Base-by-base conservation (phyloP, 768 basidiomycete genomes). In the Tulasnella sp. region DNA sequence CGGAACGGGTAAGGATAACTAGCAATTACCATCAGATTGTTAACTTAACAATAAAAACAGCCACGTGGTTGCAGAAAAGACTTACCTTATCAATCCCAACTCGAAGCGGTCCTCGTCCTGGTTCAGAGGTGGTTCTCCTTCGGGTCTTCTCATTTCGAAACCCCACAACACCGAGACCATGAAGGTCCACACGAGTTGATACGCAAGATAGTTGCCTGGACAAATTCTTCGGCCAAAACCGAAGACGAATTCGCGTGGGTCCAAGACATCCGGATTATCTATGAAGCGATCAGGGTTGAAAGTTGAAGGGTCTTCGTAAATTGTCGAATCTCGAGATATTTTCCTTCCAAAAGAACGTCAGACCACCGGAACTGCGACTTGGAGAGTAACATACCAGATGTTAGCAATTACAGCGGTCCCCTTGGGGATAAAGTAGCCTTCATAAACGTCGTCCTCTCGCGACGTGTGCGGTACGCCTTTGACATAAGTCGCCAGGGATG, bases 181-280 rank as follows among this genome's bases (percentile, higher is more conserved):
- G 44, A 56, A 44, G 19, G 40, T 75, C 34, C 44, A 75, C 10
- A 36, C 44, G 19, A 75, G 8, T 27, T 75, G 12, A 4, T 42
- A 44, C 4, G 44, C 75, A 1, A 75, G 34, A n/a, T 48, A n/a
- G 19, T 44, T 56, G 1, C 75, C 75, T 16, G 75, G 75, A 31
- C 75, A 75, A 16, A 21, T 38, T 14, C 75, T 48, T 27, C 75
- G 75, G 7, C 75, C 75, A 56, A 75, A 75, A 5, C 75, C 75
- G 19, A 75, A 75, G 16, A 44, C 31, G 27, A 44, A 48, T 14
- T 44, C 44, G n/a, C 44, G 34, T 3, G 75, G 75, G 75, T 75
- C 75, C 10, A 75, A 19, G 34, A 68, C 21, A 16, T 68, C 27
- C 8, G 62, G 62, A 34, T 68, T 68, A 0, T 68, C 27, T 24